A percentile compares a stretch with the other conserved stretches of the same genome.
These are phyloP conservation scores for Citrus medica DNA, from an alignment of 345 rosid genomes.

Conservation along the genomic window DNA sequence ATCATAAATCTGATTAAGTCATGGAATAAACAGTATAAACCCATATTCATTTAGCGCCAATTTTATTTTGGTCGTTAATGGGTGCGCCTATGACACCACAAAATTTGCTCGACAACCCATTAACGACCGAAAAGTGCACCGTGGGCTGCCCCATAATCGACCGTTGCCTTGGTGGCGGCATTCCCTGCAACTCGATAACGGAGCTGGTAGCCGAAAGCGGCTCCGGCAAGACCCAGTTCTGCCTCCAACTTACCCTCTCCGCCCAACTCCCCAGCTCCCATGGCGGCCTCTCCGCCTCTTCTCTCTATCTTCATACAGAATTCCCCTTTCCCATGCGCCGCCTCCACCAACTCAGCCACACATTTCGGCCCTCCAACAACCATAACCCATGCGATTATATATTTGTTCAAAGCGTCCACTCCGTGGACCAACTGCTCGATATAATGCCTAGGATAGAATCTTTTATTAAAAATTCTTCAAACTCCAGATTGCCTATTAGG, in stretches of 20 bases:
- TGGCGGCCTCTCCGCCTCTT: conserved; percentile 73
- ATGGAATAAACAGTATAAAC: neutral
- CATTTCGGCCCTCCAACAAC: conserved; percentile 31
- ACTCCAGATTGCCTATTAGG: conserved; percentile 50
- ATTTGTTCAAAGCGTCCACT: conserved; percentile 55
- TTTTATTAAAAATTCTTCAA: conserved; percentile 38
- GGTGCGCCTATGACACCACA: conserved; percentile 33
- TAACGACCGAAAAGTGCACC: conserved; percentile 43
- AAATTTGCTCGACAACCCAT: conserved; percentile 28
- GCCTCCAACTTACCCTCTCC: conserved; percentile 75
- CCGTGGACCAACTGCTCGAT: conserved; percentile 72
- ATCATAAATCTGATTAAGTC: no score
- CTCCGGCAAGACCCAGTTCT: conserved; percentile 82
- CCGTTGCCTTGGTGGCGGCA: conserved; percentile 60
- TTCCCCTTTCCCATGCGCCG: conserved; percentile 80
- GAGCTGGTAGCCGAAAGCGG: conserved; percentile 87
- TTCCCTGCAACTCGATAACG: conserved; percentile 73
- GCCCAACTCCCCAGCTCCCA: conserved; percentile 72
- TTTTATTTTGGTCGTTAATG: neutral
- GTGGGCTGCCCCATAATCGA: conserved; percentile 69
- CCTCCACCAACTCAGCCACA: conserved; percentile 53
- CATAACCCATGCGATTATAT: conserved; percentile 55
- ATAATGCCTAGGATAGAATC: conserved; percentile 57
- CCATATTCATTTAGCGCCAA: neutral
- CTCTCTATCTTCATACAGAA: conserved; percentile 75